Percentiles rank a stretch among this genome's conserved stretches.
Evolutionary conservation across 2,329 filamentous ascomycete species (phyloP).

Genomic region (Scytalidium lignicola): DNA sequence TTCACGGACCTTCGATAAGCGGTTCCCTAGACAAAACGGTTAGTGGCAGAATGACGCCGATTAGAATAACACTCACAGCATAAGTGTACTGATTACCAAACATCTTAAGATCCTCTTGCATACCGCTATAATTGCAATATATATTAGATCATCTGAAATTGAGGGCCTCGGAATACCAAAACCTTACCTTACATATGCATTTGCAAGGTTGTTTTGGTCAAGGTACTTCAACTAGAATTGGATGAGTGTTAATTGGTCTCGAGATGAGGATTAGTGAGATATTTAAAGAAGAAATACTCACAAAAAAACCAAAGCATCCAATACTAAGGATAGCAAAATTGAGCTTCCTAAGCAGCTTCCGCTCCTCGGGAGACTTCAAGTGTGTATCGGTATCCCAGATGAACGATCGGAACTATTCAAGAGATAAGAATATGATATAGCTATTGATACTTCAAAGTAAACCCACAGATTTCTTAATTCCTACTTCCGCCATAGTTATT

Average conservation of each 20-base stretch:
- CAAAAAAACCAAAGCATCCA: conserved; percentile 34
- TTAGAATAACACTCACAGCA: not conserved
- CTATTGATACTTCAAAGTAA: conserved; percentile 49
- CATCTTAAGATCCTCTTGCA: conserved; percentile 43
- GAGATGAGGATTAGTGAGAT: no score
- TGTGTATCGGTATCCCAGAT: conserved; percentile 79
- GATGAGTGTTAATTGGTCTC: no score
- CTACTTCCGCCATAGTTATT: not conserved
- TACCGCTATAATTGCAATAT: conserved; percentile 25
- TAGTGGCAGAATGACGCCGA: not conserved
- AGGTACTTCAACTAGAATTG: conserved; percentile 33
- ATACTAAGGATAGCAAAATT: conserved; percentile 31
- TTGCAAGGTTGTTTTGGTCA: conserved; percentile 29
- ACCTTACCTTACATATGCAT: conserved; percentile 35
- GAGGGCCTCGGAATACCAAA: not conserved
- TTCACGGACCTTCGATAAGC: not conserved
- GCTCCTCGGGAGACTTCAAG: conserved; percentile 54
- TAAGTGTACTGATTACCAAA: conserved; percentile 32
- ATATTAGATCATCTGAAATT: not conserved
- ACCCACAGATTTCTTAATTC: conserved; percentile 64
- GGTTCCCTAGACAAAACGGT: conserved; percentile 1
- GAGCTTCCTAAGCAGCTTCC: conserved; percentile 62
- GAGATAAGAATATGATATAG: conserved; percentile 56
- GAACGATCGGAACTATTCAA: conserved; percentile 57
- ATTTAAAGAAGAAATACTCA: not conserved